Conservation (phyloP, 495 filamentous ascomycete genomes). For the Amorphotheca resinae region DNA sequence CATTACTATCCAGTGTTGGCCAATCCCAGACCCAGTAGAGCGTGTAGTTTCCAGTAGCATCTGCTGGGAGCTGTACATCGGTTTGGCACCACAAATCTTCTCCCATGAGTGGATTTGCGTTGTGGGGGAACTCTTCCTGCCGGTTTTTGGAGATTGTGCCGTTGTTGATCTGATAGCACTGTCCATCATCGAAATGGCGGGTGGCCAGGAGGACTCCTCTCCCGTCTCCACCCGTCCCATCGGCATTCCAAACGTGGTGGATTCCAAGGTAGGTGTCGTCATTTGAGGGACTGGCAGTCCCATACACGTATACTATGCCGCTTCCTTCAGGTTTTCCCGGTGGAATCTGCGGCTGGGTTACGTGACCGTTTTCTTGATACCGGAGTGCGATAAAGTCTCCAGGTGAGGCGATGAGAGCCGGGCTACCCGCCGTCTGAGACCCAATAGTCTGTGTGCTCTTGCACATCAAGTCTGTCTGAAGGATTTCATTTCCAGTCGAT, state of each 20-base stretch:
- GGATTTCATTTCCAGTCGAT: conserved; percentile 25
- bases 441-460: conserved; percentile 38
- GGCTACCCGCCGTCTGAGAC: conserved; percentile 40
- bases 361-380: conserved; percentile 83
- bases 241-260: conserved; percentile 57
- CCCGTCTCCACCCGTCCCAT: conserved; percentile 64
- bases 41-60: conserved; percentile 48
- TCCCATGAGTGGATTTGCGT: conserved; percentile 17
- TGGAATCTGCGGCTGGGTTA: conserved; percentile 49
- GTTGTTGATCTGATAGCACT: conserved; percentile 52
- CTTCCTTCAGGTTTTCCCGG: conserved; percentile 49
- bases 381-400: conserved; percentile 59
- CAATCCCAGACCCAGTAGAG: conserved; percentile 94
- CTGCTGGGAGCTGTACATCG: conserved; percentile 53
- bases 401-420: conserved; percentile 50
- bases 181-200: conserved; percentile 70
- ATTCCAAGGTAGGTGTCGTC: conserved; percentile 56
- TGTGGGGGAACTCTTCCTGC: conserved; percentile 30
- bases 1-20: conserved; percentile 40
- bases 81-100: conserved; percentile 47
- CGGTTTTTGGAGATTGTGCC: background rate
- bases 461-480: conserved; percentile 39
- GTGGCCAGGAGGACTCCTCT: conserved; percentile 60
- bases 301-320: conserved; percentile 73
- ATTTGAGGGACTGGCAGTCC: conserved; percentile 51